Percentiles rank a stretch among this genome's conserved stretches.
These are phyloP conservation scores for Sergeia podlipaevii DNA, from an alignment of 208 protist species.

Conservation along the genomic window DNA sequence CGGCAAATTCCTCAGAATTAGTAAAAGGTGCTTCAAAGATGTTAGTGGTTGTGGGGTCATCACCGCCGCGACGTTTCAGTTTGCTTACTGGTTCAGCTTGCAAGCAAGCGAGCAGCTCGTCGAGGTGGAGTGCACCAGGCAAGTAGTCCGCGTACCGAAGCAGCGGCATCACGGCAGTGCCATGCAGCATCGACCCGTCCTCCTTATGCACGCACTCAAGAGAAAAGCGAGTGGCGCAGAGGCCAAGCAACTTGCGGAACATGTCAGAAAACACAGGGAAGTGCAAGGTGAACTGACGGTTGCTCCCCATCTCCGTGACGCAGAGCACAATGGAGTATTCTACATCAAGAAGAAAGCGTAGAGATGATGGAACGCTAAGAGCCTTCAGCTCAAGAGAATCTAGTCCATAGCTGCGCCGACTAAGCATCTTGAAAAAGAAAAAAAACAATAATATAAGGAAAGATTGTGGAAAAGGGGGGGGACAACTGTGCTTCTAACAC, in stretches of 20 bases:
- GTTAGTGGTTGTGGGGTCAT: conserved; percentile 9
- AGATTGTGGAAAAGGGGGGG: no score
- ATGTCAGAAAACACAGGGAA: conserved; percentile 59
- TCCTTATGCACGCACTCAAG: conserved; percentile 45
- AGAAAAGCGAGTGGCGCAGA: conserved; percentile 64
- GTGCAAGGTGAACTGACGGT: conserved; percentile 40
- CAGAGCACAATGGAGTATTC: conserved; percentile 78
- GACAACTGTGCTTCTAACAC: no score
- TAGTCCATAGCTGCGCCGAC: conserved; percentile 32
- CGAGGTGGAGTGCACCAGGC: conserved; percentile 61
- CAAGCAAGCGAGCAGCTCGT: conserved; percentile 65
- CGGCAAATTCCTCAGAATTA: conserved; percentile 69
- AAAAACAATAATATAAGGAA: not conserved
- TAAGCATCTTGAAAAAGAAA: conserved; percentile 2
- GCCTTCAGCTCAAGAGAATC: conserved; percentile 75
- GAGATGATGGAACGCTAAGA: conserved; percentile 62
- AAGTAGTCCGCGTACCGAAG: conserved; percentile 85
- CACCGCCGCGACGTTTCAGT: conserved; percentile 14
- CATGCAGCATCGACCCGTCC: conserved; percentile 37
- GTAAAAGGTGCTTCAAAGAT: conserved; percentile 70
- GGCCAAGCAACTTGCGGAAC: conserved; percentile 66
- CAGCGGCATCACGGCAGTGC: conserved; percentile 60
- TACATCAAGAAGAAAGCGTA: conserved; percentile 72
- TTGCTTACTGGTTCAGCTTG: conserved; percentile 26
- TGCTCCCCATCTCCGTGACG: conserved; percentile 45